Conservation (phyloP, 345 rosid genomes). For the Mangifera indica region DNA sequence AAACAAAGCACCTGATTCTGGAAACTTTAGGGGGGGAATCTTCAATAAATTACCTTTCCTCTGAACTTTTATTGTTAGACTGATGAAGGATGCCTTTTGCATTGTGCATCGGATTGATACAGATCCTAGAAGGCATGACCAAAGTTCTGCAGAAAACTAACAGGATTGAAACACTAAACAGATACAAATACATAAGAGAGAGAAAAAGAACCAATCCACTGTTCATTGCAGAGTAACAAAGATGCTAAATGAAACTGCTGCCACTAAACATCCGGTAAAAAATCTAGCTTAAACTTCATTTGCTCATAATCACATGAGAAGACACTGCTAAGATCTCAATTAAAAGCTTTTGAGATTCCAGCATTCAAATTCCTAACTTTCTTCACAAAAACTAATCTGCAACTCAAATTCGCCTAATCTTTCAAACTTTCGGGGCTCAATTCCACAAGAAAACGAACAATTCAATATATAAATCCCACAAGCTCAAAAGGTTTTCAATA, state of each 20-base stretch:
- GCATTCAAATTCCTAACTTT: neutral
- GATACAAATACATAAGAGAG: neutral
- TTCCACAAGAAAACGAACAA: neutral
- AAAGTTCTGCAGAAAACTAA: constrained; percentile 55
- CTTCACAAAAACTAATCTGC: neutral
- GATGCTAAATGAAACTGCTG: neutral
- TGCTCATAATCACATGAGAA: neutral
- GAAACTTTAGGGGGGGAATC: neutral
- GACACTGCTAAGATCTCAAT: neutral
- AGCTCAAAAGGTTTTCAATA: neutral
- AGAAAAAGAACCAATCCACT: neutral
- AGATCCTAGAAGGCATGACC: constrained; percentile 91
- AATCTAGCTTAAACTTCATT: neutral
- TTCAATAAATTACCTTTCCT: constrained; percentile 50
- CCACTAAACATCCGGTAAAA: neutral
- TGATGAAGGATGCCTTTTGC: constrained; percentile 66
- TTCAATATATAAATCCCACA: neutral
- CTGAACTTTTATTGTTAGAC: constrained; percentile 45
- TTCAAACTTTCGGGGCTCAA: neutral
- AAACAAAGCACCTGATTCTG: neutral
- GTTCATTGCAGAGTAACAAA: neutral
- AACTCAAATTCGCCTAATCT: neutral
- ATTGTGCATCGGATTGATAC: constrained; percentile 88
- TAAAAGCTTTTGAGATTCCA: neutral
- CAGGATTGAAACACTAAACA: neutral